These are phyloP conservation scores for Boletellus sp. DNA, from an alignment of 768 basidiomycete genomes.

Conservation along the genomic window DNA sequence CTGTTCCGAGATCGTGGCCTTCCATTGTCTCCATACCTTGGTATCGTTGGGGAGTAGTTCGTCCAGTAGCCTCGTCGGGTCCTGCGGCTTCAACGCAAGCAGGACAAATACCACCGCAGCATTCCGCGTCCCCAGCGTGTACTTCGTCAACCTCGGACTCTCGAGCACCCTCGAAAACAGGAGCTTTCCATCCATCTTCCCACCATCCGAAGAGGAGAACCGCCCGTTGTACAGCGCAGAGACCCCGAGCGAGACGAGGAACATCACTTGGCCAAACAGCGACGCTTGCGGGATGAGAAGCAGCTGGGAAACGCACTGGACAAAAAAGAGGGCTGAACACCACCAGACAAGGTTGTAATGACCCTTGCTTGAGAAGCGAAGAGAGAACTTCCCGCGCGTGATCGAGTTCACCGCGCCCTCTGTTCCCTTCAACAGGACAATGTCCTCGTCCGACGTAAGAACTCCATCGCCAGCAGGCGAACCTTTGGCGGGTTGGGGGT, in stretches of 20 bases:
- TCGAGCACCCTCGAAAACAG: constrained; percentile 11
- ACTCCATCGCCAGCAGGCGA: constrained; percentile 30
- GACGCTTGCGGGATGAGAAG: constrained; percentile 28
- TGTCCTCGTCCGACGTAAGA: constrained; percentile 14
- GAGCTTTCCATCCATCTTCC: constrained; percentile 10
- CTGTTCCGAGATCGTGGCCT: constrained; percentile 6
- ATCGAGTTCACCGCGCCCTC: constrained; percentile 29
- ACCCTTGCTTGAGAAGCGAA: constrained; percentile 16
- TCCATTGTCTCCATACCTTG: constrained; percentile 20
- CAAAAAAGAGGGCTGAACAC: constrained; percentile 20
- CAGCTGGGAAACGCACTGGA: constrained; percentile 27
- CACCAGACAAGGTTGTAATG: constrained; percentile 15
- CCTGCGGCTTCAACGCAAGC: constrained; percentile 8
- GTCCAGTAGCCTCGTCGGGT: constrained; percentile 11
- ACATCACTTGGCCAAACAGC: constrained; percentile 31
- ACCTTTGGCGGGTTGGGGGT: constrained; percentile 21
- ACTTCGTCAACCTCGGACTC: constrained; percentile 14
- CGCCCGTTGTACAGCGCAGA: constrained; percentile 25
- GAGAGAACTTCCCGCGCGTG: constrained; percentile 26
- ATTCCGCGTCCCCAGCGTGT: constrained; percentile 14
- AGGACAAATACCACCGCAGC: constrained; percentile 15
- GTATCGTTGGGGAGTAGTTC: constrained; percentile 20
- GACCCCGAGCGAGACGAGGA: constrained; percentile 23
- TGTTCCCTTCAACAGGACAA: constrained; percentile 26
- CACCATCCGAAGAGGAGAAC: constrained; percentile 32